A percentile compares a stretch with the other conserved stretches of the same genome.
Evolutionary conservation across 1,139 yeast genomes (phyloP).

Genomic region (Hyphopichia khmerensis): DNA sequence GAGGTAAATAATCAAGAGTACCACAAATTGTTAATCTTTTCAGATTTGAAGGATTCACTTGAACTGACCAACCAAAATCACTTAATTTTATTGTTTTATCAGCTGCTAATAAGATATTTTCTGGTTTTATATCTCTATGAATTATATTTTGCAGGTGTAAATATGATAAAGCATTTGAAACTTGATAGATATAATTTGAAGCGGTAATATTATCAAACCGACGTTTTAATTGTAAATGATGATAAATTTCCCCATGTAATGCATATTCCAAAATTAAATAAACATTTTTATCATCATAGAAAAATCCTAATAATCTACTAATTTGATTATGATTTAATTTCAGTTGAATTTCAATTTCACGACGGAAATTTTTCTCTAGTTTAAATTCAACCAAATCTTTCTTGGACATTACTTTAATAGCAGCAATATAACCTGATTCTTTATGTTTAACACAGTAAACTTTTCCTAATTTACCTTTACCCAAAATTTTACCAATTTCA

Average conservation of each 20-base stretch:
- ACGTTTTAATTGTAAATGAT: conserved; percentile 59
- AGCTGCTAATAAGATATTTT: conserved; percentile 74
- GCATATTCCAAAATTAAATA: conserved; percentile 85
- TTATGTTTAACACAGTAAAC: conserved; percentile 88
- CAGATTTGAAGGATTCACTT: conserved; percentile 35
- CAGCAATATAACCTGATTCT: conserved; percentile 75
- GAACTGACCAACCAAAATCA: conserved; percentile 96
- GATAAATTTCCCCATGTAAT: conserved; percentile 83
- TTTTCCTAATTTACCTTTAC: conserved; percentile 91
- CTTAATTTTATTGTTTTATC: conserved; percentile 77
- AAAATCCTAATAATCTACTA: conserved; percentile 80
- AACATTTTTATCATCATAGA: conserved; percentile 75
- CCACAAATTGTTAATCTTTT: conserved; percentile 88
- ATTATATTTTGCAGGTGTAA: conserved; percentile 77
- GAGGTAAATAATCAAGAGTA: conserved; percentile 90
- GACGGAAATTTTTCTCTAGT: conserved; percentile 81
- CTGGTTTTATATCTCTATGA: conserved; percentile 93
- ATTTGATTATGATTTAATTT: conserved; percentile 74
- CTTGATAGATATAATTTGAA: conserved; percentile 77
- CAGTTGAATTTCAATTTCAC: conserved; percentile 92
- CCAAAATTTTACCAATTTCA: conserved; percentile 84
- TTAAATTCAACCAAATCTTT: conserved; percentile 70
- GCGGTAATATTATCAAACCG: conserved; percentile 73
- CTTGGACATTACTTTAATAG: conserved; percentile 88
- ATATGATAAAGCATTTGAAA: conserved; percentile 74